A percentile compares a stretch with the other conserved stretches of the same genome.
phyloP scores from a whole-genome alignment of 2,329 filamentous ascomycete genomes.

The Cordyceps farinosa region DNA sequence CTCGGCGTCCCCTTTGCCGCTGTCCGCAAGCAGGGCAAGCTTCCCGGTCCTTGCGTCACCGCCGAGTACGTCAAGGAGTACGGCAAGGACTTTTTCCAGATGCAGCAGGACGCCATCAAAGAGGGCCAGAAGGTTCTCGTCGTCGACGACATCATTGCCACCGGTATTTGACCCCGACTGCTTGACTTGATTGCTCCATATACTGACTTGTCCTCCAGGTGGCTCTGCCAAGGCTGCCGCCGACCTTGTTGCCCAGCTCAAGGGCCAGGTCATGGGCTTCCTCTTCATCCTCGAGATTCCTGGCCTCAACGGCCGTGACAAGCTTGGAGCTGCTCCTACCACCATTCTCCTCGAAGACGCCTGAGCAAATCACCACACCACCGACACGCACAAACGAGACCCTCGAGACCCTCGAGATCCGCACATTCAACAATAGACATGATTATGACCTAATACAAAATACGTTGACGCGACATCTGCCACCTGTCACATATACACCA shows the following conservation, averaged over 20 bases:
- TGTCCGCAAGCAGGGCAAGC: slow-evolving; percentile 91
- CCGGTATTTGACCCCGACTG: slow-evolving; percentile 59
- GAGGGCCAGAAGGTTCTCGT: slow-evolving; percentile 85
- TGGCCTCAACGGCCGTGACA: slow-evolving; percentile 86
- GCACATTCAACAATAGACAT: slow-evolving; percentile 13
- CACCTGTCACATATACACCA: neutral
- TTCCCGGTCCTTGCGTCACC: slow-evolving; percentile 83
- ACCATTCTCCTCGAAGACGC: slow-evolving; percentile 71
- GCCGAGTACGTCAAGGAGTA: slow-evolving; percentile 94
- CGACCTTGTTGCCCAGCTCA: slow-evolving; percentile 79
- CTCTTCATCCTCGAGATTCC: slow-evolving; percentile 95
- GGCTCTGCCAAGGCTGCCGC: slow-evolving; percentile 88
- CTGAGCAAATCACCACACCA: slow-evolving; percentile 25
- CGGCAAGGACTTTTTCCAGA: slow-evolving; percentile 91
- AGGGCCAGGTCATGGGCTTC: slow-evolving; percentile 82
- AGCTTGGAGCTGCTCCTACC: slow-evolving; percentile 74
- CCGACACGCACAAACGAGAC: neutral
- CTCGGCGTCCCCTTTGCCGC: slow-evolving; percentile 86
- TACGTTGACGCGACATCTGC: neutral
- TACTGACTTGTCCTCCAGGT: slow-evolving; percentile 49
- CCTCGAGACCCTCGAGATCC: slow-evolving; percentile 11
- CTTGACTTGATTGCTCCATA: neutral
- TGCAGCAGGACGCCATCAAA: slow-evolving; percentile 82
- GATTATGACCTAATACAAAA: slow-evolving; percentile 14
- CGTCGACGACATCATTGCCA: slow-evolving; percentile 98